Evolutionary conservation across 179 eudicot species (phyloP), one percentile per base, ranked within the genome.

Genomic region (Heliamphora pulchella): DNA sequence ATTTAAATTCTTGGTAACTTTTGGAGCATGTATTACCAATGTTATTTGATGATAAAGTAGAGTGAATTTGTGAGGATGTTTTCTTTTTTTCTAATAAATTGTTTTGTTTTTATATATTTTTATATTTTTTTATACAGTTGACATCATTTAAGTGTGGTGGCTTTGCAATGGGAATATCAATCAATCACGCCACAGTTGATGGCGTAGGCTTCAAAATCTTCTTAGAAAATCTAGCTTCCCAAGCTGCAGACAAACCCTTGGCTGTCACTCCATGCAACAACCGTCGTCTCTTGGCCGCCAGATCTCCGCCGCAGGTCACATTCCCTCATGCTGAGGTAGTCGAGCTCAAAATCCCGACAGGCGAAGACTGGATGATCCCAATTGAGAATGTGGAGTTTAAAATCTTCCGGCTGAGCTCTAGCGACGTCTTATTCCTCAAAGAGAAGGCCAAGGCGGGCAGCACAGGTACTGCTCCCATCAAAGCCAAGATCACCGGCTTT

Each of bases 121-220:
- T 5, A 5, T 1, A 0, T 3, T 6, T 43, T 31, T 14, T 61
- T 62, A 57, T 75, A 74, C 81, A 94, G 98, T 83, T 91, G 78
- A 94, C 98, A 57, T 78, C 89, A 53, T 94, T 93, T 65, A 91
- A 89, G 63, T 94, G 98, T 80, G 98, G 96, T 22, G 97, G 98
- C 9, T 90, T 94, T 80, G 93, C 90, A 68, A 82, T 94, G 86
- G 97, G 96, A 8, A 4, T 90, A 63, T 90, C 91, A 59, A 91
- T 91, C 22, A 94, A 89, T 83, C 97, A 93, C 75, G 82, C 87
- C 43, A 84, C 85, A 58, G 90, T 91, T 80, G 98, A 94, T 81
- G 98, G 98, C 1, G 58, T 85, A 20, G 82, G 94, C 83, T 87
- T 89, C 89, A 90, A 91, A 57, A 65, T 75, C 82, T 94, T 92